Conservation (phyloP, 768 basidiomycete genomes). For the Leucosporidium yakuticum region DNA sequence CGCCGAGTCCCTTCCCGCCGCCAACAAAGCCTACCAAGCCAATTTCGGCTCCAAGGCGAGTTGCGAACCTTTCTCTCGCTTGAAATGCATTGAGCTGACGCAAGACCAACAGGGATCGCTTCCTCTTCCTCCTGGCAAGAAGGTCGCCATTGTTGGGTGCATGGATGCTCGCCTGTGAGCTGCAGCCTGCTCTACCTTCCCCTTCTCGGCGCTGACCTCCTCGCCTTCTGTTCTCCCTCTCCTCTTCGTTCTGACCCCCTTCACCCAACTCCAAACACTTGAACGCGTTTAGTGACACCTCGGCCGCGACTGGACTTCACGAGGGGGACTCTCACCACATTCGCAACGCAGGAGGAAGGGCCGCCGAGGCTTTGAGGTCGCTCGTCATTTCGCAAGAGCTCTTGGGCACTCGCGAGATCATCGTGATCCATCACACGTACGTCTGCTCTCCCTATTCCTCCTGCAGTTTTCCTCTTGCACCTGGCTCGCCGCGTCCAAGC, state of each 20-base stretch:
- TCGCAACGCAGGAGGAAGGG: slow-evolving; percentile 4
- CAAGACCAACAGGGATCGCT: neutral
- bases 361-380: slow-evolving; percentile 56
- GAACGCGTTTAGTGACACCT: neutral
- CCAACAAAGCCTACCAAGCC: too few species aligned
- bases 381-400: slow-evolving; percentile 68
- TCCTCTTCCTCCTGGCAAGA: neutral
- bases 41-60: too few species aligned
- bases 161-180: slow-evolving; percentile 2
- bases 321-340: neutral
- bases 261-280: neutral
- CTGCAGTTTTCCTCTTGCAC: too few species aligned
- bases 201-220: too few species aligned
- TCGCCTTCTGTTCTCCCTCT: neutral
- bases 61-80: too few species aligned
- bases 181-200: too few species aligned
- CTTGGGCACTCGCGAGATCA: slow-evolving; percentile 62
- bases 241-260: neutral
- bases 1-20: too few species aligned
- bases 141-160: neutral
- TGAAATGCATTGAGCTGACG: too few species aligned
- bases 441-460: neutral
- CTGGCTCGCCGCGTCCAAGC: too few species aligned
- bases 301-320: neutral
- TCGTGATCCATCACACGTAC: slow-evolving; percentile 57